phyloP scores from a whole-genome alignment of 441 rosid species.

The Pelargonium exstipulatum region DNA sequence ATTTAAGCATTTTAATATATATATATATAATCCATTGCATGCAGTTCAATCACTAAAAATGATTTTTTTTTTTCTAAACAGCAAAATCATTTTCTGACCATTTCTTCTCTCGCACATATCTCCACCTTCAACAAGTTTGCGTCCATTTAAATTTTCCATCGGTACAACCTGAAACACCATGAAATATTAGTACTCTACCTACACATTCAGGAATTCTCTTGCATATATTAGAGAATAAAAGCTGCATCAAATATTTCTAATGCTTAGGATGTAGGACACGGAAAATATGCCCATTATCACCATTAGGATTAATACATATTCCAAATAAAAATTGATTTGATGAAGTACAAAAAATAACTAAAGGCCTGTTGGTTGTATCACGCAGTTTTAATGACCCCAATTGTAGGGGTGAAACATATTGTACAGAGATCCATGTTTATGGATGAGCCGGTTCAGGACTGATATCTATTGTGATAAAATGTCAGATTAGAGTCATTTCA shows the following conservation, averaged over 20 bases:
- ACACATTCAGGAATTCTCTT: neutral
- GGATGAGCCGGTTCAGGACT: neutral
- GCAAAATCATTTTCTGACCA: conserved; percentile 19
- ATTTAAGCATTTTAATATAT: no score
- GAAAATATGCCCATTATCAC: neutral
- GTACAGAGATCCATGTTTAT: neutral
- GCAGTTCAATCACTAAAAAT: no score
- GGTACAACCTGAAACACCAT: conserved; percentile 22
- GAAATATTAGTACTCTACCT: neutral
- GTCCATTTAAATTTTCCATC: conserved; percentile 28
- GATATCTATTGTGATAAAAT: neutral
- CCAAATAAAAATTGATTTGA: neutral
- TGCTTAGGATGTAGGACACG: neutral
- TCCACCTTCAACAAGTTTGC: conserved; percentile 26
- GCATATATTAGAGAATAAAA: neutral
- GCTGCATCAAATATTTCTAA: neutral
- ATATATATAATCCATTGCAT: neutral
- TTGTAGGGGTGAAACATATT: neutral
- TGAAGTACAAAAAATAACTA: neutral
- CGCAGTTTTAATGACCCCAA: neutral
- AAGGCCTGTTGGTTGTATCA: neutral
- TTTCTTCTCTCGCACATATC: conserved; percentile 29
- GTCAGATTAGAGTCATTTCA: no score
- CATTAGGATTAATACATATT: neutral
- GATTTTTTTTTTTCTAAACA: conserved; percentile 1